Base-by-base conservation (phyloP, 108 stramenopile species). In the Fragilariopsis cylindrus region DNA sequence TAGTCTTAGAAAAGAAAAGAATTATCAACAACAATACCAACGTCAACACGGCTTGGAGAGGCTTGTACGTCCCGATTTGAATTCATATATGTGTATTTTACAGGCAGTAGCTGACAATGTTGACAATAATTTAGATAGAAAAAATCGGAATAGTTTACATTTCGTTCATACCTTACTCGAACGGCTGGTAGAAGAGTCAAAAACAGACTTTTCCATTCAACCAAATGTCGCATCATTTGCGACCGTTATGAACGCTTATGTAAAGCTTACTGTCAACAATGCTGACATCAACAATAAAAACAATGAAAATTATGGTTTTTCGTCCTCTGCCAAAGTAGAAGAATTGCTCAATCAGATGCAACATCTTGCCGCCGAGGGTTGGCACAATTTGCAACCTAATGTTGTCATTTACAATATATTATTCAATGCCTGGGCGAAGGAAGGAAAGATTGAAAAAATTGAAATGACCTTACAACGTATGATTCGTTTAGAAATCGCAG, bases 401-500 rank as follows among this genome's bases (percentile, higher is more conserved):
- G 44, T 66, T 13, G 48, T 78, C 1, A 48, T 75, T 48, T 83
- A 74, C 62, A 83, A 83, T 69, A 73, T 71, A 13, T 65, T 65
- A 1, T 60, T 83, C 19, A 52, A 70, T 53, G 70, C 78, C n/a
- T 76, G 65, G 72, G 60, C 73, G 15, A 48, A 57, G 43, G 65
- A 54, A 52, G 69, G 78, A 7, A 55, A 76, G 13, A 46, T 55
- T 5, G 40, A 72, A n/a, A 52, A 66, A 45, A 73, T 70, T 5
- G 74, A 83, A 65, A 54, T 68, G 19, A 74, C 69, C 18, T 53
- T 74, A 40, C 78, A 77, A 71, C 54, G 65, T 1, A 57, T 82
- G 65, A 50, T 74, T 49, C 66, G 45, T 6, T 44, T 67, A 7
- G 70, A 73, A 30, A 60, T 48, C n/a, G 44, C 30, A n/a, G 65